A percentile compares a stretch with the other conserved stretches of the same genome.
Evolutionary conservation across 2,329 filamentous ascomycete species (phyloP).

Genomic region (Penicillium sp.): DNA sequence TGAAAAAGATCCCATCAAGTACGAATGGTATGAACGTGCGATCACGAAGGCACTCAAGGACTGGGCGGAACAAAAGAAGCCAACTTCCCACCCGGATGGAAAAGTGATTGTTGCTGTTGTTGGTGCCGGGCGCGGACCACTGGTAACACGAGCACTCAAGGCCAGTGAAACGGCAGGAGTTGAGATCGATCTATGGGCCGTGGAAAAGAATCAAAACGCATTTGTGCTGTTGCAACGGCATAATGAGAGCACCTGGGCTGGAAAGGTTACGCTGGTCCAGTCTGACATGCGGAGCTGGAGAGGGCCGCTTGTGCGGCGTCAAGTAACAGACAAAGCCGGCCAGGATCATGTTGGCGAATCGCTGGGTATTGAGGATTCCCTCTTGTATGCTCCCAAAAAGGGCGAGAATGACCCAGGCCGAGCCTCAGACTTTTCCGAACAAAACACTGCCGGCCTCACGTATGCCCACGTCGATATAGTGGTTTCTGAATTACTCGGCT

Average conservation of each 20-base stretch:
- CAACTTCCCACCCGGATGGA: conserved; percentile 71
- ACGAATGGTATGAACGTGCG: conserved; percentile 90
- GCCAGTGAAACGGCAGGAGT: conserved; percentile 79
- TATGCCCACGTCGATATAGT: conserved; percentile 74
- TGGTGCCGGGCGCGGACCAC: conserved; percentile 87
- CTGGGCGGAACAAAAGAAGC: conserved; percentile 73
- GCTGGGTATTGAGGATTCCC: conserved; percentile 34
- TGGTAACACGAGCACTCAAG: conserved; percentile 83
- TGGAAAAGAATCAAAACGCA: conserved; percentile 98
- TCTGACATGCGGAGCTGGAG: conserved; percentile 98
- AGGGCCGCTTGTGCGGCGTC: conserved; percentile 61
- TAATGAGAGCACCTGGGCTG: conserved; percentile 80
- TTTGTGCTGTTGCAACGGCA: conserved; percentile 90
- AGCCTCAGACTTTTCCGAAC: conserved; percentile 40
- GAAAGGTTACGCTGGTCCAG: conserved; percentile 83
- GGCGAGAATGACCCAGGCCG: conserved; percentile 46
- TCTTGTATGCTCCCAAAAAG: conserved; percentile 25
- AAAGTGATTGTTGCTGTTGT: conserved; percentile 87
- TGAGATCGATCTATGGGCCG: conserved; percentile 81
- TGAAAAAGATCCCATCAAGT: conserved; percentile 97
- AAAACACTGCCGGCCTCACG: conserved; percentile 44
- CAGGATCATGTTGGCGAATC: conserved; percentile 38
- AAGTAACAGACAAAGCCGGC: conserved; percentile 16
- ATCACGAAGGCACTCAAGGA: conserved; percentile 79
- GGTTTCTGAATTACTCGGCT: conserved; percentile 87